A percentile compares a stretch with the other conserved stretches of the same genome.
These are phyloP conservation scores for Urochloa ruziziensis DNA, from an alignment of 176 grass and related monocot species.

Conservation along the genomic window DNA sequence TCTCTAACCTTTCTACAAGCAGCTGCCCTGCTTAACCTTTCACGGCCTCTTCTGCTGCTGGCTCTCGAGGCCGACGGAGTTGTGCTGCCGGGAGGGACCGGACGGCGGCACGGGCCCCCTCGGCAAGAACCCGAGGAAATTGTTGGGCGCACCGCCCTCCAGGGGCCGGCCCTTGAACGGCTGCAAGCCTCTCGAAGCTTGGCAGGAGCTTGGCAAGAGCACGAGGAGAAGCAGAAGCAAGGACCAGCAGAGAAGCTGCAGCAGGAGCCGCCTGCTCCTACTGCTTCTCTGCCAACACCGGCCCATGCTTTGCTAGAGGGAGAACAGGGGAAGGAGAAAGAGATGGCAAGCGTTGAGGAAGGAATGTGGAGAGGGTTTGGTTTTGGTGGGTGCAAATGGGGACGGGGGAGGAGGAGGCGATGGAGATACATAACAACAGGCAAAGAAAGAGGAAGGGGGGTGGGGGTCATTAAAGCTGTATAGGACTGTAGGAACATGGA, in stretches of 20 bases:
- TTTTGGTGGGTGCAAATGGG: slow-evolving; percentile 17
- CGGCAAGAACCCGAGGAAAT: slow-evolving; percentile 70
- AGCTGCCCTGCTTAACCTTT: background rate
- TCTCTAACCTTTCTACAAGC: background rate
- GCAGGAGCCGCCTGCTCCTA: background rate
- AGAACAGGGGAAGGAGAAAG: background rate
- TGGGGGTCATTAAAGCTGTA: slow-evolving; percentile 28
- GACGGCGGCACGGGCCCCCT: slow-evolving; percentile 56
- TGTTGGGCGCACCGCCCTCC: slow-evolving; percentile 33
- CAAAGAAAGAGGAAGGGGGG: background rate
- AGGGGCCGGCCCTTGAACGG: slow-evolving; percentile 56
- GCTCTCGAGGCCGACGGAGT: slow-evolving; percentile 69
- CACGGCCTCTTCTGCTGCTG: slow-evolving; percentile 33
- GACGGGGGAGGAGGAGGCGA: slow-evolving; percentile 10
- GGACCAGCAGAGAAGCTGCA: slow-evolving; percentile 16
- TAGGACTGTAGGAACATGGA: slow-evolving; percentile 28
- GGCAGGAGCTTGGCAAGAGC: slow-evolving; percentile 28
- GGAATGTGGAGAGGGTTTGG: background rate
- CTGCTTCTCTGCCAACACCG: slow-evolving; percentile 2
- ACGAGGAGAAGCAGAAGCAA: slow-evolving; percentile 39
- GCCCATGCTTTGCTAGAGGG: background rate
- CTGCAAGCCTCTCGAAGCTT: slow-evolving; percentile 66
- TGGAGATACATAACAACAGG: background rate
- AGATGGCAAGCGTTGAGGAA: background rate
- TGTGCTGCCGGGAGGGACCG: slow-evolving; percentile 73